A percentile compares a stretch with the other conserved stretches of the same genome.
These are phyloP conservation scores for Croton setiger DNA, from an alignment of 441 rosid genomes.

Conservation along the genomic window DNA sequence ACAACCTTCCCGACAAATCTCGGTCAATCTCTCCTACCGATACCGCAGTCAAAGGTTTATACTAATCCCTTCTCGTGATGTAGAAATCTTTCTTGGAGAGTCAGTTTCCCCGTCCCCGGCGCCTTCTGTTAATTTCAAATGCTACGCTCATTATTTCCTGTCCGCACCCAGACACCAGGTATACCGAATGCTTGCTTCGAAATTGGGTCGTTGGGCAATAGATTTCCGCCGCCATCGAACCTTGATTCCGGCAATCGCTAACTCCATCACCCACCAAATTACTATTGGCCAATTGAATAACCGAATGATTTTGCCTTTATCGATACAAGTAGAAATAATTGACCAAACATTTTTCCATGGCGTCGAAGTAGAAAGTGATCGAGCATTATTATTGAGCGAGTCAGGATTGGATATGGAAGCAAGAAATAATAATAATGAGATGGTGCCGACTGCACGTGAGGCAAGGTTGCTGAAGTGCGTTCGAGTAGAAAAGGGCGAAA, in stretches of 20 bases:
- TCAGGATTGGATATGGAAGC: not conserved
- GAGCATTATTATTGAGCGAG: not conserved
- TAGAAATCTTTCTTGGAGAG: not conserved
- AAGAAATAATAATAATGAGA: slow-evolving; percentile 5
- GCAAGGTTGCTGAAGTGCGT: not conserved
- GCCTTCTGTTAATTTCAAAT: no score
- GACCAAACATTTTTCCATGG: no score
- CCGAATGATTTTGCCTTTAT: not conserved
- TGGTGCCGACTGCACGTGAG: slow-evolving; percentile 3
- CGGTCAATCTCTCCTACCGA: not conserved
- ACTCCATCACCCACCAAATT: not conserved
- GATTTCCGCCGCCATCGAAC: not conserved
- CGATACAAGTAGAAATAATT: not conserved
- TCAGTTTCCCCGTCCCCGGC: no score
- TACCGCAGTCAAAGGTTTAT: not conserved
- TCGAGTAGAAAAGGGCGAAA: not conserved
- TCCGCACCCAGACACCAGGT: not conserved
- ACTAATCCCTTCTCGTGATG: not conserved
- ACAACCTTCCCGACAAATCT: not conserved
- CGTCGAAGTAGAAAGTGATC: not conserved
- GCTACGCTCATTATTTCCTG: not conserved
- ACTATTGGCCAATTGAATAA: not conserved
- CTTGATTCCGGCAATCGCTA: not conserved
- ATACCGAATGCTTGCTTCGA: not conserved
- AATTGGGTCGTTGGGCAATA: not conserved